These are phyloP conservation scores for Arthrobotrys iridis DNA, from an alignment of 2,329 filamentous ascomycete genomes.

Conservation along the genomic window DNA sequence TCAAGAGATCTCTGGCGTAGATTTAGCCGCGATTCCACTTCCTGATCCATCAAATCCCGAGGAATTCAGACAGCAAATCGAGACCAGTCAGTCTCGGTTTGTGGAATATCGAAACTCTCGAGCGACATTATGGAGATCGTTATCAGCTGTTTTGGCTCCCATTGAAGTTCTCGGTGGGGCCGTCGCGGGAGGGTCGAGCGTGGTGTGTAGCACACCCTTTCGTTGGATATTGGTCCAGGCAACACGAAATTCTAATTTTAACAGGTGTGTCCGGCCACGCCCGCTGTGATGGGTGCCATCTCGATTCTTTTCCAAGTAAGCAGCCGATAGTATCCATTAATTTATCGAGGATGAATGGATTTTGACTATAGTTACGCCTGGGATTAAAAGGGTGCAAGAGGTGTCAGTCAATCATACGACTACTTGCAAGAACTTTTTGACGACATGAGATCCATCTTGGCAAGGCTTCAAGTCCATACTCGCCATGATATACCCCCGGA, in stretches of 20 bases:
- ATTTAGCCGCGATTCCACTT: background rate
- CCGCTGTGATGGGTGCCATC: slow-evolving; percentile 10
- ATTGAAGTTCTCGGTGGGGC: slow-evolving; percentile 4
- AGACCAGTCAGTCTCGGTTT: slow-evolving; percentile 12
- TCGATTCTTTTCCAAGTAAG: slow-evolving; percentile 16
- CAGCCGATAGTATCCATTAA: too few relatives aligned
- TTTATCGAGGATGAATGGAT: too few relatives aligned
- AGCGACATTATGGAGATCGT: slow-evolving; percentile 14
- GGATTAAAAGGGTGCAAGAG: background rate
- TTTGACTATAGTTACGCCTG: too few relatives aligned
- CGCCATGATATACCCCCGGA: background rate
- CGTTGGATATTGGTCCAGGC: too few relatives aligned
- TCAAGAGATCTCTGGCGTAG: background rate
- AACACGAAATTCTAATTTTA: too few relatives aligned
- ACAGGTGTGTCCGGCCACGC: too few relatives aligned
- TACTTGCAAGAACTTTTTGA: slow-evolving; percentile 20
- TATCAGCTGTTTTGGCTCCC: slow-evolving; percentile 12
- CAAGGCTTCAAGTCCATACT: slow-evolving; percentile 6
- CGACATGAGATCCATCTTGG: slow-evolving; percentile 2
- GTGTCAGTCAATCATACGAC: slow-evolving; percentile 17
- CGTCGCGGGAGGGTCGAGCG: background rate
- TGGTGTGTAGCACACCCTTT: background rate
- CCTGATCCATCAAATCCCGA: background rate
- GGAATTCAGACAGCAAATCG: background rate
- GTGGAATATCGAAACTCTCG: slow-evolving; percentile 1